Evolutionary conservation across 352 stramenopile genomes (phyloP).

Genomic region (Globisporangium abappressorium): DNA sequence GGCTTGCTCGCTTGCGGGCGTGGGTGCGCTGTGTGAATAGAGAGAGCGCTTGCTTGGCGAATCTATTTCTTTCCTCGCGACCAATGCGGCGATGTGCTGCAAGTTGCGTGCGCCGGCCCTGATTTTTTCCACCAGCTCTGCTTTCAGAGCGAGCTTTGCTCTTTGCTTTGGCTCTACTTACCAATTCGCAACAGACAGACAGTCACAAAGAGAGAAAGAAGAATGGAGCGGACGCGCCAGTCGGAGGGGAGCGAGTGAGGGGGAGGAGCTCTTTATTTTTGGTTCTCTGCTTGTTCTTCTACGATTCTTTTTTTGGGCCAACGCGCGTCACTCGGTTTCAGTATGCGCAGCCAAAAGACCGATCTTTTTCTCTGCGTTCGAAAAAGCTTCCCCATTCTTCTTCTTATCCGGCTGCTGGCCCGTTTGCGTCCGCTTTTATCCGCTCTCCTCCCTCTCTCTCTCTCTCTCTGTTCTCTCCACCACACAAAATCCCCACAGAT

Average conservation of each 20-base stretch:
- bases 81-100: background rate
- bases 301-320: conserved; percentile 3
- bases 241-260: background rate
- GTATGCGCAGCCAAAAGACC: background rate
- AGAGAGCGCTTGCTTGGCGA: background rate
- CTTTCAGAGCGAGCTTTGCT: background rate
- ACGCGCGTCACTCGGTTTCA: background rate
- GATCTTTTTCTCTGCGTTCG: conserved; percentile 11
- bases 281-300: conserved; percentile 11
- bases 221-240: background rate
- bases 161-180: background rate
- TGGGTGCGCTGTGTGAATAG: background rate
- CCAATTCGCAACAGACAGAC: background rate
- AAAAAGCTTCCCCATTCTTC: conserved; percentile 10
- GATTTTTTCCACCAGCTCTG: conserved; percentile 9
- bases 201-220: background rate
- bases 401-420: conserved; percentile 9
- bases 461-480: too few relatives aligned
- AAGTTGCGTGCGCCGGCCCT: conserved; percentile 1
- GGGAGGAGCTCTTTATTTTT: conserved; percentile 14
- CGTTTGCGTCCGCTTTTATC: background rate
- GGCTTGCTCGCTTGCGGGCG: background rate
- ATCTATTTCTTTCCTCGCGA: conserved; percentile 1
- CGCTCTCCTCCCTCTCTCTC: too few relatives aligned
- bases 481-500: too few relatives aligned